Conservation (phyloP, 2,329 filamentous ascomycete species). For the Raffaelea ambrosiae region DNA sequence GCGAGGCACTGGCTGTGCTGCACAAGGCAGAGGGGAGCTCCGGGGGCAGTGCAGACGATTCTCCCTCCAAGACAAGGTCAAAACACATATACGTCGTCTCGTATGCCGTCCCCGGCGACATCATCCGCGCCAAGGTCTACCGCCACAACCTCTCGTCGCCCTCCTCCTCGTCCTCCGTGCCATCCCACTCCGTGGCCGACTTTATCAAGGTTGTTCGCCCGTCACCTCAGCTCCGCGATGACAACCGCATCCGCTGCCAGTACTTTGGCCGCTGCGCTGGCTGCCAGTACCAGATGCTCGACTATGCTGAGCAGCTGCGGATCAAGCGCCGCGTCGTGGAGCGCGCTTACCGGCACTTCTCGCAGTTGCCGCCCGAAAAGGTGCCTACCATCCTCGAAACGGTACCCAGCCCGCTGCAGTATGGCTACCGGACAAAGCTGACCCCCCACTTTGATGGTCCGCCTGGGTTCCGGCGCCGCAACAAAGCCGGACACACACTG, state of each 20-base stretch:
- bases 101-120: conserved; percentile 81
- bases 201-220: conserved; percentile 69
- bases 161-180: background rate
- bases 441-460: conserved; percentile 92
- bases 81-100: conserved; percentile 74
- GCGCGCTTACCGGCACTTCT: conserved; percentile 89
- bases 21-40: background rate
- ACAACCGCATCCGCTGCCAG: conserved; percentile 66
- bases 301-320: conserved; percentile 74
- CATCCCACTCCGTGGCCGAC: conserved; percentile 70
- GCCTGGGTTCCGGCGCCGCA: conserved; percentile 39
- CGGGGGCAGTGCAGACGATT: no score
- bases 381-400: conserved; percentile 75
- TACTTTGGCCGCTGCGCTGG: conserved; percentile 87
- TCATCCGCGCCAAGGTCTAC: conserved; percentile 67
- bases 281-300: conserved; percentile 96
- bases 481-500: conserved; percentile 36
- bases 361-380: conserved; percentile 64
- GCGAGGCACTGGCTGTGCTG: conserved; percentile 75
- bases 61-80: background rate
- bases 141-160: conserved; percentile 51
- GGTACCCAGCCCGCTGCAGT: conserved; percentile 82
- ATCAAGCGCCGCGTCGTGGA: conserved; percentile 83
- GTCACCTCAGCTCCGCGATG: conserved; percentile 43
- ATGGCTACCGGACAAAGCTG: conserved; percentile 91